Percentiles rank a stretch among this genome's conserved stretches.
Evolutionary conservation across 805 yeast genomes (phyloP).

Genomic region (Ogataea zsoltii): DNA sequence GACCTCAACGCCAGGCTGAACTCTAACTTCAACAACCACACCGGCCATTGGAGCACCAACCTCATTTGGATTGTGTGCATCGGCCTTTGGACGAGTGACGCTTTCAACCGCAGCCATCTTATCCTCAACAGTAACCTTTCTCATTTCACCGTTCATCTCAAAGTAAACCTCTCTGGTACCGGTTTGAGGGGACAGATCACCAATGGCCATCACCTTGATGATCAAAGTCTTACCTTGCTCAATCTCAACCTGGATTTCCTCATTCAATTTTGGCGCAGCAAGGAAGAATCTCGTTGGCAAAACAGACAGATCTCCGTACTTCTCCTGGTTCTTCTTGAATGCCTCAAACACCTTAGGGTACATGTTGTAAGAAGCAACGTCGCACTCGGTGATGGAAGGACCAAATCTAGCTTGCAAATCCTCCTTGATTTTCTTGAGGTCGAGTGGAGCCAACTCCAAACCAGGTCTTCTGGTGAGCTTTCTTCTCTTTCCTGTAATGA

Average conservation of each 20-base stretch:
- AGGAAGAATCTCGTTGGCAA: conserved; percentile 91
- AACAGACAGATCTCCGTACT: conserved; percentile 90
- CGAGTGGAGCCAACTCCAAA: conserved; percentile 80
- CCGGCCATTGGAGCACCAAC: conserved; percentile 99
- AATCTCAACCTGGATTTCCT: conserved; percentile 85
- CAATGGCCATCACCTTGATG: conserved; percentile 87
- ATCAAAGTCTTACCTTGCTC: conserved; percentile 94
- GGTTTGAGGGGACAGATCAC: conserved; percentile 79
- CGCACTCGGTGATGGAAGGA: conserved; percentile 71
- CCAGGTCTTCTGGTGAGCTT: conserved; percentile 92
- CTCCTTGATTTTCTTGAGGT: conserved; percentile 67
- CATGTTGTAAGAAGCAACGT: conserved; percentile 95
- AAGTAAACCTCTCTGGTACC: conserved; percentile 96
- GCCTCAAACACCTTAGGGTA: conserved; percentile 96
- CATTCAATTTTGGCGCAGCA: conserved; percentile 83
- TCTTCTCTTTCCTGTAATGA: conserved; percentile 89
- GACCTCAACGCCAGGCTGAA: conserved; percentile 82
- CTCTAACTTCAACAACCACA: conserved; percentile 92
- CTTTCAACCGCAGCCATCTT: conserved; percentile 83
- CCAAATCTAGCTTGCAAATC: conserved; percentile 80
- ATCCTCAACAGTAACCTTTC: conserved; percentile 92
- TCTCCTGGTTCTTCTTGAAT: conserved; percentile 69
- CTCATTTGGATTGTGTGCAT: conserved; percentile 80
- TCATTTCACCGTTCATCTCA: conserved; percentile 97
- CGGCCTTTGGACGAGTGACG: conserved; percentile 87